Conservation (phyloP, 2,329 filamentous ascomycete genomes). For the Aspergillus flavus region DNA sequence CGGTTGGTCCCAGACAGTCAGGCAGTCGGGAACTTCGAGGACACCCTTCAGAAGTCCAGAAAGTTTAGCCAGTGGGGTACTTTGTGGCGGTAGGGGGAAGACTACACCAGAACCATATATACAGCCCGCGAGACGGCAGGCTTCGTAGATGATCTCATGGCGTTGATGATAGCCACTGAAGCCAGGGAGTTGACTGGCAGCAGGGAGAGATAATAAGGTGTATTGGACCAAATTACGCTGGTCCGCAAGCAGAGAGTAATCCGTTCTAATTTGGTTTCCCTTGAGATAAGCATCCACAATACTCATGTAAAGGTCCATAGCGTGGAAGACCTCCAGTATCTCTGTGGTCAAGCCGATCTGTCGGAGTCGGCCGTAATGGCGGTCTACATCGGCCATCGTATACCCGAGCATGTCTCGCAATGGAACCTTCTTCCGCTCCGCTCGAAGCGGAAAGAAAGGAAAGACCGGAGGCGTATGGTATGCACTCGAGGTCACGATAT, state of each 20-base stretch:
- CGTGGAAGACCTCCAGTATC: constrained; percentile 35
- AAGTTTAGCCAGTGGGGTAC: constrained; percentile 37
- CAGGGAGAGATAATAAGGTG: constrained; percentile 34
- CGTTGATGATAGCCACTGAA: constrained; percentile 21
- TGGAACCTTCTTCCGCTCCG: constrained; percentile 19
- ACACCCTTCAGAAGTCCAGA: constrained; percentile 28
- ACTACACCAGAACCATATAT: constrained; percentile 43
- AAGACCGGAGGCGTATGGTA: constrained; percentile 29
- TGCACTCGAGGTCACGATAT: constrained; percentile 29
- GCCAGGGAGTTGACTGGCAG: constrained; percentile 24
- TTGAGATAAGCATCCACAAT: constrained; percentile 29
- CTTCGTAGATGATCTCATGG: constrained; percentile 34
- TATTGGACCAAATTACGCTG: constrained; percentile 45
- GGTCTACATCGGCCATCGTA: constrained; percentile 26
- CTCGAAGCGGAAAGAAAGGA: constrained; percentile 29
- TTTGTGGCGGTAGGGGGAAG: constrained; percentile 43
- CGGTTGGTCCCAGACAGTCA: constrained; percentile 29
- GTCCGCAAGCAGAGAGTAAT: constrained; percentile 34
- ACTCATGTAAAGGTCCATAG: constrained; percentile 34
- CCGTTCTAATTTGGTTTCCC: constrained; percentile 15
- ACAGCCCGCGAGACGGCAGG: constrained; percentile 38
- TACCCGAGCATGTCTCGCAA: constrained; percentile 32
- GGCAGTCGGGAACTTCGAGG: constrained; percentile 26
- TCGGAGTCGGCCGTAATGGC: constrained; percentile 25
- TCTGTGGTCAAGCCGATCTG: constrained; percentile 30